Conservation (phyloP, 116 monocot species). For the Phalaenopsis hybrid region DNA sequence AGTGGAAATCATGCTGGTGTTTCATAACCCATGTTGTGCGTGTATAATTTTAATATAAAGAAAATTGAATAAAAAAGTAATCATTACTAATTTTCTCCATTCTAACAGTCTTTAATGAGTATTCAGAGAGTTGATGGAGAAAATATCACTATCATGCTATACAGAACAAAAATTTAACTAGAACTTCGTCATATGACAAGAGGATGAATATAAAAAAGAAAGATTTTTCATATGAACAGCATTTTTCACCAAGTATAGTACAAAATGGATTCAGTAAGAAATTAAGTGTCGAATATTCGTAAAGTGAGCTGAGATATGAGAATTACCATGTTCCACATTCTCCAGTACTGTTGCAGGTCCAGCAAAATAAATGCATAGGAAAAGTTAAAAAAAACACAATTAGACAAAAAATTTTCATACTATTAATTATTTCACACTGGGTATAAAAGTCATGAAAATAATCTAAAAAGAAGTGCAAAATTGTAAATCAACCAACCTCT, state of each 20-base stretch:
- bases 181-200: not conserved
- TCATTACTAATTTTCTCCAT: too few species aligned
- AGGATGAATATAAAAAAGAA: not conserved
- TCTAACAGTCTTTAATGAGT: not conserved
- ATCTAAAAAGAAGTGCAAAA: not conserved
- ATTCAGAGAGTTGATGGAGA: not conserved
- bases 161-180: not conserved
- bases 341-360: conserved; percentile 77
- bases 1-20: too few species aligned
- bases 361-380: conserved; percentile 13
- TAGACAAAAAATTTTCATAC: not conserved
- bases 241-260: not conserved
- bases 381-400: conserved; percentile 11
- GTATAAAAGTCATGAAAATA: conserved; percentile 1
- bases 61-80: not conserved
- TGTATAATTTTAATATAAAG: not conserved
- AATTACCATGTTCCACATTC: conserved; percentile 99
- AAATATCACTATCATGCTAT: not conserved
- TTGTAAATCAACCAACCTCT: conserved; percentile 47
- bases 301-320: not conserved
- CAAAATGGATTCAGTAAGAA: not conserved
- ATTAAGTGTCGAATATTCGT: not conserved
- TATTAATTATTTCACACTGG: not conserved
- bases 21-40: too few species aligned
- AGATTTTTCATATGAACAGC: not conserved